Base-by-base conservation (phyloP, 805 yeast genomes). In the Dipodascus geniculatus region DNA sequence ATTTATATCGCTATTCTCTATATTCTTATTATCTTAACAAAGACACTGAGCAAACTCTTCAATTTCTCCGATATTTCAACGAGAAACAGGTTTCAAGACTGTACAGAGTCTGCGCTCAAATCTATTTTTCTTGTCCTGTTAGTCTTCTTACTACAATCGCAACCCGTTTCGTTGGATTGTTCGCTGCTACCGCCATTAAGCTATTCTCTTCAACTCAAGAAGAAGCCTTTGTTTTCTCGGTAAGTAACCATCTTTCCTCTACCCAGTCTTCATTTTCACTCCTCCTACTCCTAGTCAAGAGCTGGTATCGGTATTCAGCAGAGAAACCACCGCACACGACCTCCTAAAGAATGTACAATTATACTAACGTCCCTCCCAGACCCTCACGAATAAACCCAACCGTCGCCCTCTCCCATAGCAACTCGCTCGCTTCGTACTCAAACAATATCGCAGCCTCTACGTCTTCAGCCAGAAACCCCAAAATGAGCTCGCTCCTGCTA, bases 351-450 rank as follows among this genome's bases (percentile, higher is more conserved):
- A 38, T 38, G 44, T 38, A 38, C 44, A 38, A 38, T n/a, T 38
- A 38, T 38, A n/a, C 44, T 38, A 38, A 38, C 44, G 6, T 38
- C 8, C 44, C 44, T 14, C 44, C 44, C 14, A 14, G 44, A 38
- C 44, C 44, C 6, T 6, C 20, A 6, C 44, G 44, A 38, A 38
- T 38, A 4, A 38, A 38, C 19, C 17, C 44, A 11, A 38, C 44
- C 20, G 44, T 68, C 17, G 65, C 71, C 48, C 42, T 60, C 48
- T 56, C 64, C 35, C 64, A 65, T 48, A 67, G 64, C 16, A 65
- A 67, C 6, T 64, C 62, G 22, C 52, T 60, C 20, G 56, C 58
- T 19, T 53, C 59, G 3, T 57, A 62, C 2, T 55, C 62, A 20
- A 55, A 57, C 28, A 50, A 51, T 28, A 65, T 63, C 56, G 56